phyloP scores from a whole-genome alignment of 371 early-diverging fungal genomes.

The Mucor velutinosus region DNA sequence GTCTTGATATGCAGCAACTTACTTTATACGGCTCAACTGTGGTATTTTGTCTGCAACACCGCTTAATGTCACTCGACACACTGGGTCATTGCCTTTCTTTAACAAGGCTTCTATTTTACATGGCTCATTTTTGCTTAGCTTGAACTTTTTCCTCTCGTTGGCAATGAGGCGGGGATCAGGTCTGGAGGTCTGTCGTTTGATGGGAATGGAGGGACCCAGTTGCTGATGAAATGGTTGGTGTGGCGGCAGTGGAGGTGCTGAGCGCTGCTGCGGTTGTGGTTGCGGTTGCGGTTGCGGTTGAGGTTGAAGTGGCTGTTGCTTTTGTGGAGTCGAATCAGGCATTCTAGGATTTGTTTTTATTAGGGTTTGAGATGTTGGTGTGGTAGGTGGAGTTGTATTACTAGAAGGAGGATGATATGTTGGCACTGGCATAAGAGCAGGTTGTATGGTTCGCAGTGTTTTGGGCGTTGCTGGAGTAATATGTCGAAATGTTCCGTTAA shows the following conservation, averaged over 20 bases:
- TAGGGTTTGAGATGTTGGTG: neutral
- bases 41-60: neutral
- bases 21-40: neutral
- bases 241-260: neutral
- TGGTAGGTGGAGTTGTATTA: neutral
- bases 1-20: neutral
- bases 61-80: neutral
- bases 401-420: neutral
- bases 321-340: neutral
- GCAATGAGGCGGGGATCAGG: slow-evolving; percentile 5
- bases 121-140: neutral
- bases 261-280: neutral
- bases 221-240: neutral
- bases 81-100: neutral
- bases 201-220: neutral
- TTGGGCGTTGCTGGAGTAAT: neutral
- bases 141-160: neutral
- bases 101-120: neutral
- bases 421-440: neutral
- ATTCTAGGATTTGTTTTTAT: neutral
- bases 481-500: neutral
- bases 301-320: neutral
- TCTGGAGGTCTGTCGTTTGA: neutral
- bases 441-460: neutral
- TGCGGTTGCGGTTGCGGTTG: neutral